These are phyloP conservation scores for Cryphonectria radicalis DNA, from an alignment of 2,329 filamentous ascomycete species.

Conservation along the genomic window DNA sequence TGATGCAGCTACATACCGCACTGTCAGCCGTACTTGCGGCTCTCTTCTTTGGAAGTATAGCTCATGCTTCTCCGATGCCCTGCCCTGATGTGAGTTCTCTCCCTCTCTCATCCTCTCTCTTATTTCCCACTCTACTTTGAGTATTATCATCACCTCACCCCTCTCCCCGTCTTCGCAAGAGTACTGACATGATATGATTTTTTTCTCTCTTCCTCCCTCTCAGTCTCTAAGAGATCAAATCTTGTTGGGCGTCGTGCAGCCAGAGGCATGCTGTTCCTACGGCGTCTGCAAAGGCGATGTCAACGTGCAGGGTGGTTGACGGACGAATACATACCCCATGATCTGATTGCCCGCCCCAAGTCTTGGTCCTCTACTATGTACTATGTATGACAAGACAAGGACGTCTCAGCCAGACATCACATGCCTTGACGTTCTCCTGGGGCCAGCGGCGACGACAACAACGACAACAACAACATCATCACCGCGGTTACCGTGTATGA, in stretches of 20 bases:
- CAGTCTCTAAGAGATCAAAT: constrained; percentile 28
- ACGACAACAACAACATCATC: neutral
- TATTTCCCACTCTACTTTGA: neutral
- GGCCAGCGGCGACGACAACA: neutral
- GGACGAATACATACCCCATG: neutral
- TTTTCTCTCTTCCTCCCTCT: neutral
- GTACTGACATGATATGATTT: neutral
- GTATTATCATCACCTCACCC: neutral
- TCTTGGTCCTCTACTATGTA: neutral
- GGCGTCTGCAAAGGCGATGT: constrained; percentile 30
- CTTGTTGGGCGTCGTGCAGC: constrained; percentile 22
- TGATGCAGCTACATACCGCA: constrained; percentile 22
- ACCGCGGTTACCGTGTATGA: neutral
- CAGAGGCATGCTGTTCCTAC: constrained; percentile 30
- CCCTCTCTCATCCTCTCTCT: neutral
- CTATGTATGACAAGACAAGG: neutral
- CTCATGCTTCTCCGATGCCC: constrained; percentile 24
- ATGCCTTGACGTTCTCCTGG: neutral
- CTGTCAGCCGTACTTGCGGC: constrained; percentile 22
- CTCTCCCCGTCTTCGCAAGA: neutral
- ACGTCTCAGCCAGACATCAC: neutral
- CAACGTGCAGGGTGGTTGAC: constrained; percentile 28
- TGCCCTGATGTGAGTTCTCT: constrained; percentile 28
- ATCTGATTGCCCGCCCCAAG: neutral
- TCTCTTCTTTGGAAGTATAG: constrained; percentile 23